Percentiles rank a stretch among this genome's conserved stretches.
These are phyloP conservation scores for Claviceps sp. DNA, from an alignment of 2,329 filamentous ascomycete genomes.

Conservation along the genomic window DNA sequence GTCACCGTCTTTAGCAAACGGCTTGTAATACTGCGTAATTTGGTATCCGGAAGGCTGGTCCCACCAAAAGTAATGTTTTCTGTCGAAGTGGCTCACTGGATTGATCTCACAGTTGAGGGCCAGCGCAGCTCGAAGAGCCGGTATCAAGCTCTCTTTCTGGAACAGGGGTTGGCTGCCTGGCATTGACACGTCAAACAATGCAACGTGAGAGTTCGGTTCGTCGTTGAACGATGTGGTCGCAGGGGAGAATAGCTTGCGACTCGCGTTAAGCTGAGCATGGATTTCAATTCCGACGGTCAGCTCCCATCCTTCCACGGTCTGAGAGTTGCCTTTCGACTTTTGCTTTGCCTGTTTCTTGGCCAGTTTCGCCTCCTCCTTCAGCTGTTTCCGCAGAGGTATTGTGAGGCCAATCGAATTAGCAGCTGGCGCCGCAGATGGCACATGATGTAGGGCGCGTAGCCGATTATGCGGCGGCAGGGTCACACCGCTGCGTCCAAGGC, in stretches of 20 bases:
- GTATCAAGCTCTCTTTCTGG: constrained; percentile 69
- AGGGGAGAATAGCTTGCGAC: constrained; percentile 76
- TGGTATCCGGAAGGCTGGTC: constrained; percentile 95
- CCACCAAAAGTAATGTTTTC: constrained; percentile 99
- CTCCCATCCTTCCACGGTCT: constrained; percentile 63
- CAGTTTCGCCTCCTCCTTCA: constrained; percentile 59
- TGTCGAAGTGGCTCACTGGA: constrained; percentile 68
- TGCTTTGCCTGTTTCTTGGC: constrained; percentile 50
- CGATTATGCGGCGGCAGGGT: background rate
- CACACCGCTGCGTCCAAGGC: background rate
- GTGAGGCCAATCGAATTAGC: constrained; percentile 10
- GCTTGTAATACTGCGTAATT: constrained; percentile 88
- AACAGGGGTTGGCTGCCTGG: constrained; percentile 83
- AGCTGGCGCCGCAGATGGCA: constrained; percentile 6
- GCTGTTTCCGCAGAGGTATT: constrained; percentile 53
- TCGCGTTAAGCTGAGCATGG: constrained; percentile 87
- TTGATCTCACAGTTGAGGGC: constrained; percentile 73
- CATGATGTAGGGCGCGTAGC: background rate
- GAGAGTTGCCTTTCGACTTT: constrained; percentile 30
- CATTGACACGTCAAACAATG: constrained; percentile 77
- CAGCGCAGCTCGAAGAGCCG: constrained; percentile 79
- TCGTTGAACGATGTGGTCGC: constrained; percentile 52
- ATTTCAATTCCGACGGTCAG: constrained; percentile 94
- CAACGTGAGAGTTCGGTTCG: constrained; percentile 72
- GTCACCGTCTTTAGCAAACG: constrained; percentile 54